Percentiles rank a stretch among this genome's conserved stretches.
These are phyloP conservation scores for Fusarium clavum DNA, from an alignment of 2,329 filamentous ascomycete genomes.

Conservation along the genomic window DNA sequence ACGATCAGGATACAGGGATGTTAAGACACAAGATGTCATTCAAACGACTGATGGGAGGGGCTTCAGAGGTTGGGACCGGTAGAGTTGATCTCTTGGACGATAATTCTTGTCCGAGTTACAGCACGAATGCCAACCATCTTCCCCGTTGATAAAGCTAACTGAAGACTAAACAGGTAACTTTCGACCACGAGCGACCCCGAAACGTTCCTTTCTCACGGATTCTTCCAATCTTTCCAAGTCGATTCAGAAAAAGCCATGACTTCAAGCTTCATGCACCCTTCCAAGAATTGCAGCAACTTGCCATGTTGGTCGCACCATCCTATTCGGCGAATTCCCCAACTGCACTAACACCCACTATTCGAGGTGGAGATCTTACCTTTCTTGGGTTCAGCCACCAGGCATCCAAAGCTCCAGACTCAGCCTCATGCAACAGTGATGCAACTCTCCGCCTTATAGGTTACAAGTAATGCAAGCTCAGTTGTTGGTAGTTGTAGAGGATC, in stretches of 20 bases:
- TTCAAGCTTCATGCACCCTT: not conserved
- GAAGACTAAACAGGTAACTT: not conserved
- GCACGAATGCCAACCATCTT: no score
- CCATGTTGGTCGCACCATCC: not conserved
- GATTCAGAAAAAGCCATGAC: not conserved
- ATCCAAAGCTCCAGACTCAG: constrained; percentile 30
- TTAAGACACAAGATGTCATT: not conserved
- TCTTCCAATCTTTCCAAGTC: not conserved
- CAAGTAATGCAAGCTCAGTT: not conserved
- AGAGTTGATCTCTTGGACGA: no score
- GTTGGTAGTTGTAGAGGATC: not conserved
- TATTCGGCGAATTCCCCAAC: constrained; percentile 7
- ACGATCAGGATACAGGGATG: constrained; percentile 7
- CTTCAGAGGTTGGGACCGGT: not conserved
- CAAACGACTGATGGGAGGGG: not conserved
- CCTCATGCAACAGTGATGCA: constrained; percentile 18
- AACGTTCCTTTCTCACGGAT: not conserved
- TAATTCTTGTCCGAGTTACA: not conserved
- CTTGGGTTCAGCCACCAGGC: constrained; percentile 30
- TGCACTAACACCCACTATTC: not conserved
- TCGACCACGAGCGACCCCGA: not conserved
- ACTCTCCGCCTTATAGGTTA: not conserved
- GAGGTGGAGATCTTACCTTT: constrained; percentile 5
- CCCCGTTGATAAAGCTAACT: not conserved
- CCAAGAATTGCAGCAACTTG: not conserved